Evolutionary conservation across 2,329 filamentous ascomycete genomes (phyloP).

Genomic region (Claviceps fusiformis): DNA sequence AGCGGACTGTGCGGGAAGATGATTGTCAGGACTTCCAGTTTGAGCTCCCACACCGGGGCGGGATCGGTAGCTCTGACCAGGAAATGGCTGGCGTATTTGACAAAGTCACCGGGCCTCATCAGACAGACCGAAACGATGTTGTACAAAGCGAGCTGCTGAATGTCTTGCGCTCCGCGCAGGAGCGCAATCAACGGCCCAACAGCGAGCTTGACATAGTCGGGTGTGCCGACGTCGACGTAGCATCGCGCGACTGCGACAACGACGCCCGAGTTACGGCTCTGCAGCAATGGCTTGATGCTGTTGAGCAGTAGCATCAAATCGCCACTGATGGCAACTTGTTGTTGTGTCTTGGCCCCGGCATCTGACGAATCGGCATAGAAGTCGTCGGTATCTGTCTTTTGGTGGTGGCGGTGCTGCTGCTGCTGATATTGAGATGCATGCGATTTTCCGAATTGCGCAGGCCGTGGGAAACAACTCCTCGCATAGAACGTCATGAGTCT

Average conservation of each 20-base stretch:
- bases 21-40: constrained; percentile 80
- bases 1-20: constrained; percentile 72
- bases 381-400: constrained; percentile 39
- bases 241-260: constrained; percentile 76
- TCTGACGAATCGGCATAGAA: constrained; percentile 63
- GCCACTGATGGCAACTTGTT: constrained; percentile 50
- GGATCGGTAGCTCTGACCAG: constrained; percentile 69
- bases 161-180: constrained; percentile 70
- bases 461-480: constrained; percentile 71
- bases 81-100: constrained; percentile 80
- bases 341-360: constrained; percentile 19
- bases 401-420: constrained; percentile 12
- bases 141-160: constrained; percentile 79
- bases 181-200: constrained; percentile 79
- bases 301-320: constrained; percentile 74
- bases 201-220: constrained; percentile 58
- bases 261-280: constrained; percentile 86
- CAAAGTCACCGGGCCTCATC: constrained; percentile 62
- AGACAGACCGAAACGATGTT: constrained; percentile 93
- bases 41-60: constrained; percentile 74
- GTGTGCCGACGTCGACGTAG: constrained; percentile 72
- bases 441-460: constrained; percentile 37
- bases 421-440: constrained; percentile 21
- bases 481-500: constrained; percentile 74
- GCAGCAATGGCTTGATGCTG: constrained; percentile 68